phyloP scores from a whole-genome alignment of 2,329 filamentous ascomycete genomes.

The Mycosphaerella arachidis region DNA sequence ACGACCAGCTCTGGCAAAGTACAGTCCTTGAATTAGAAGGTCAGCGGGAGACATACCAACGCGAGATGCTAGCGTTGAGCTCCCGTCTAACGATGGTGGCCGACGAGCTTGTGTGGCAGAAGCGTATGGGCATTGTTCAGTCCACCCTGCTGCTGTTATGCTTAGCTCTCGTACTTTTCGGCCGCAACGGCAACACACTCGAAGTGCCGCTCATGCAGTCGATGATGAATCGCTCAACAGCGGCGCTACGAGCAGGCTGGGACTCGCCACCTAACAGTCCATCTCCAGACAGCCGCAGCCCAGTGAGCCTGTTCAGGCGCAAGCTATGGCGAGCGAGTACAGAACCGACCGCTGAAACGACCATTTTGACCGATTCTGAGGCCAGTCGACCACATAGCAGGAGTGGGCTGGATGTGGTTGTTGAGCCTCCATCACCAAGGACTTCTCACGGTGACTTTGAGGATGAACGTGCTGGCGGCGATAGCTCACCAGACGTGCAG shows the following conservation, averaged over 20 bases:
- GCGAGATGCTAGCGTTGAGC: conserved; percentile 77
- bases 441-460: conserved; percentile 5
- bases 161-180: conserved; percentile 80
- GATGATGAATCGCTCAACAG: conserved; percentile 35
- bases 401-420: conserved; percentile 9
- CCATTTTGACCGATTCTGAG: conserved; percentile 13
- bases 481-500: conserved; percentile 4
- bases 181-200: conserved; percentile 29
- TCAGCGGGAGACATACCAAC: conserved; percentile 77
- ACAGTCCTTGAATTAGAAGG: conserved; percentile 87
- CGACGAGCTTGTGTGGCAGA: conserved; percentile 81
- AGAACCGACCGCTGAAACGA: conserved; percentile 7
- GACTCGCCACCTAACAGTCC: conserved; percentile 36
- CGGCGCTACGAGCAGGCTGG: conserved; percentile 30
- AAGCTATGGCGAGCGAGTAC: conserved; percentile 34
- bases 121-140: conserved; percentile 90
- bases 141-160: conserved; percentile 82
- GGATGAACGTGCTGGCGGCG: conserved; percentile 4
- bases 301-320: conserved; percentile 29
- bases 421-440: conserved; percentile 10
- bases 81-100: conserved; percentile 78
- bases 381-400: conserved; percentile 8
- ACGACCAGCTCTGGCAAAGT: conserved; percentile 94
- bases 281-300: conserved; percentile 29
- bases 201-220: conserved; percentile 46